Evolutionary conservation across 2,329 filamentous ascomycete species (phyloP).

Genomic region (Apiospora arundinis): DNA sequence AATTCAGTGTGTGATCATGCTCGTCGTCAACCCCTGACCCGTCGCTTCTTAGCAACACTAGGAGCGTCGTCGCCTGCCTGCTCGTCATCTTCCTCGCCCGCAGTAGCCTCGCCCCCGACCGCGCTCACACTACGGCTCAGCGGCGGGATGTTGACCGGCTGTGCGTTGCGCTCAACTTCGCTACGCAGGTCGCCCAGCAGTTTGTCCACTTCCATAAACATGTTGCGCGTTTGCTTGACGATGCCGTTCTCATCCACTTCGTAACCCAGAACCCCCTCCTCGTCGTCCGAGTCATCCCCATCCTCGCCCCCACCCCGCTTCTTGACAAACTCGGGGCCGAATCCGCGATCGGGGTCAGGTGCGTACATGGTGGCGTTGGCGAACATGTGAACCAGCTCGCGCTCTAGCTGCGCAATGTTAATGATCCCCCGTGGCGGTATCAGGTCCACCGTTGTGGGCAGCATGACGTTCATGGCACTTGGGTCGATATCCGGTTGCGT

Average conservation of each 20-base stretch:
- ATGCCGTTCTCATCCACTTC: conserved; percentile 83
- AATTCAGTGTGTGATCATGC: neutral
- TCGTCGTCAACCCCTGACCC: conserved; percentile 36
- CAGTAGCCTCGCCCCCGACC: conserved; percentile 48
- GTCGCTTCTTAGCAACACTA: conserved; percentile 40
- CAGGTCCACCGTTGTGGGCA: conserved; percentile 77
- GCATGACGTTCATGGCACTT: conserved; percentile 61
- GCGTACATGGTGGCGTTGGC: conserved; percentile 99
- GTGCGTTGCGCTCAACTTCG: conserved; percentile 61
- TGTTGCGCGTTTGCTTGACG: conserved; percentile 84
- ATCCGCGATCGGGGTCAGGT: conserved; percentile 75
- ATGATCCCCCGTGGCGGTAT: conserved; percentile 89
- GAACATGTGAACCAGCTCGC: conserved; percentile 95
- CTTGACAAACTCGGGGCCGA: conserved; percentile 66
- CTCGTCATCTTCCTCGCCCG: conserved; percentile 56
- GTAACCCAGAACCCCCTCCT: conserved; percentile 59
- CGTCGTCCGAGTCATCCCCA: conserved; percentile 42
- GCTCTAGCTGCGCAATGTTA: conserved; percentile 90
- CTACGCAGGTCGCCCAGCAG: conserved; percentile 77
- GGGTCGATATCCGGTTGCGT: conserved; percentile 66
- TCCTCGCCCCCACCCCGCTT: conserved; percentile 35
- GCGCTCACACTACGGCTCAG: conserved; percentile 40
- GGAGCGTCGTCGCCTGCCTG: conserved; percentile 46
- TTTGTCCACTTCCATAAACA: conserved; percentile 88
- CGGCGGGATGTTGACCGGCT: conserved; percentile 38